Evolutionary conservation across 2,329 filamentous ascomycete species (phyloP), one percentile per base, ranked within the genome.

Genomic region (Cordyceps fumosorosea): DNA sequence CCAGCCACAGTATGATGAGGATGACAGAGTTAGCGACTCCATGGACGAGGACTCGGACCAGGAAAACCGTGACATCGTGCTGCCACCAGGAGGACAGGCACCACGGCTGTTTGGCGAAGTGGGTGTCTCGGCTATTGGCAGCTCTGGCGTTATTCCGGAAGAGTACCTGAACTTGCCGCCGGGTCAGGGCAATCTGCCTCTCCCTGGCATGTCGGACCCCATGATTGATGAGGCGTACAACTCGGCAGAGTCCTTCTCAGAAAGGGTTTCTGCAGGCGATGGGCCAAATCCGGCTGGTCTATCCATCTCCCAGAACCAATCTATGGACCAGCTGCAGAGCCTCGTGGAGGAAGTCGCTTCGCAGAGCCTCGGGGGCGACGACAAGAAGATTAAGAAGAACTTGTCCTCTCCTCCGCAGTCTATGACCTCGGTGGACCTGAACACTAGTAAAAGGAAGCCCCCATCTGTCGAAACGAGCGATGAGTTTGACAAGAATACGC

Each of bases 31-130:
- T 2, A 75, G 76, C 61, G 76, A 75, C 56, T 81, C 78, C 1
- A 73, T 76, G 66, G 75, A 75, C 65, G 90, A 89, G 66, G 88
- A 91, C 64, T 91, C 89, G 5, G 90, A 93, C 71, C 91, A 91
- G 69, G 89, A 93, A 72, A 93, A 90, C 8, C 83, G 84, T 56
- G 88, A 89, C 73, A 85, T 89, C 53, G 29, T 29, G 29, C 86
- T 86, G 75, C 85, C 72, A 48, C 70, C 65, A 22, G 67, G 68
- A 22, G 66, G 68, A 14, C 74, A 73, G 5, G 73, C 70, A 3
- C 77, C 73, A 3, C 76, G 77, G 11, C 71, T 85, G 2, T 85
- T 84, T 68, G 83, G 83, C 2, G 83, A 85, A 64, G 79, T 86
- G 6, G 78, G 78, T 20, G 73, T 74, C 20, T 85, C 82, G 5